Evolutionary conservation across 2,329 filamentous ascomycete genomes (phyloP), one percentile per base, ranked within the genome.

Genomic region (Phialophora verrucosa): DNA sequence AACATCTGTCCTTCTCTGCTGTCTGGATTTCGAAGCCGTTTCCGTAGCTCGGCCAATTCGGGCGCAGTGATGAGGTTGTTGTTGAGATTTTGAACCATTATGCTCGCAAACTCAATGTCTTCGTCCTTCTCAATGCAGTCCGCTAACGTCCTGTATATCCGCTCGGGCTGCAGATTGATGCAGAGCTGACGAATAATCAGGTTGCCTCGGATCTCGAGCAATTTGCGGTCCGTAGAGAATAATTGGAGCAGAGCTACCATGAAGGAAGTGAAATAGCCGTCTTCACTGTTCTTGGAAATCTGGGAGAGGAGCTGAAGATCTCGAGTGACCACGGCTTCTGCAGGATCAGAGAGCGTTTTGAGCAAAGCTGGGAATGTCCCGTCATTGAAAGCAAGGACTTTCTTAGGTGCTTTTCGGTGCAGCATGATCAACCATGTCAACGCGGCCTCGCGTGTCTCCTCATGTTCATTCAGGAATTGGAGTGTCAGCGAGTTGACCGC

Each of bases 31-130:
- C 95, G 86, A 59, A 99, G 82, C 51, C 95, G 85, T 77, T 97
- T 97, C 54, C 95, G 88, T 69, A 99, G 83, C 73, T 98, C 96
- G 1, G 92, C 88, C 32, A 99, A 83, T 78, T 99, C 93, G 0
- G 96, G 95, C 0, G 96, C 95, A 1, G 96, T 99, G 71, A 99
- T 97, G 62, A 99, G 88, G 74, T 99, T 99, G 78, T 99, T 99
- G 81, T 99, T 99, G 60, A 99, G 84, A 74, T 98, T 98, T 77
- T 99, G 95, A 32, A 99, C 93, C 95, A 99, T 99, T 73, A 99
- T 98, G 76, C 94, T 97, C 17, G 95, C 94, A 78, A 99, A 99
- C 77, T 99, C 96, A 50, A 99, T 88, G 76, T 99, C 95, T 71
- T 98, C 95, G 77, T 99, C 95, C 75, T 93, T 96, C 78, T 98